phyloP scores from a whole-genome alignment of 1,284 basidiomycete genomes.

The Sporisorium exsertum region DNA sequence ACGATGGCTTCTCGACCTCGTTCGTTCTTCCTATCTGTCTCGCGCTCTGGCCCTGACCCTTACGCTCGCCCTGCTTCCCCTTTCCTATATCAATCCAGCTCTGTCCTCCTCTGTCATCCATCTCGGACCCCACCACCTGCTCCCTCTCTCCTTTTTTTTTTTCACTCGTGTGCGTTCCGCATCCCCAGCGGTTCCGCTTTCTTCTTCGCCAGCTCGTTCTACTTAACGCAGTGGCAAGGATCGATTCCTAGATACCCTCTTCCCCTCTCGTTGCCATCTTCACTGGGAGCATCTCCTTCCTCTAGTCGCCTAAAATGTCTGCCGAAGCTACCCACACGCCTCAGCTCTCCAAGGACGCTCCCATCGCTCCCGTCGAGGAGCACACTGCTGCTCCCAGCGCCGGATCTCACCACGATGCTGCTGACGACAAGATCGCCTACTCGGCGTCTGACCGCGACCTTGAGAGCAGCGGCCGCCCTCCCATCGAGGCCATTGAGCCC shows the following conservation, averaged over 20 bases:
- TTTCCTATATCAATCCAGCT: conserved; percentile 35
- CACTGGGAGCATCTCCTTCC: not conserved
- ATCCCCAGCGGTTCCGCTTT: conserved; percentile 12
- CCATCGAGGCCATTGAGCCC: conserved; percentile 41
- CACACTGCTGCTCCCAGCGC: conserved; percentile 23
- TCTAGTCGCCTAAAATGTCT: conserved; percentile 31
- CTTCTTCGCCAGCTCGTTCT: not conserved
- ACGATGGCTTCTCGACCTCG: not conserved
- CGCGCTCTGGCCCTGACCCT: not conserved
- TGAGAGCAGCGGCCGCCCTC: conserved; percentile 41
- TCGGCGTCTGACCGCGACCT: conserved; percentile 48
- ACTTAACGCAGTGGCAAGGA: conserved; percentile 6
- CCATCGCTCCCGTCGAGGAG: conserved; percentile 20
- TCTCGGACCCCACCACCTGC: conserved; percentile 1
- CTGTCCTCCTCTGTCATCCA: not conserved
- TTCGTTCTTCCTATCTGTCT: conserved; percentile 9
- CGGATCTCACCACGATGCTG: conserved; percentile 40
- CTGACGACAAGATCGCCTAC: conserved; percentile 52
- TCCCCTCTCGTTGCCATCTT: not conserved
- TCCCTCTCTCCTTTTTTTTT: conserved; percentile 1
- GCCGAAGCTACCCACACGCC: conserved; percentile 24
- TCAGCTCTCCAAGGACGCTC: conserved; percentile 37
- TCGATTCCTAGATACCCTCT: not conserved
- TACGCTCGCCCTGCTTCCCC: not conserved
- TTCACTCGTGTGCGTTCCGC: conserved; percentile 11